Evolutionary conservation across 257 asterid genomes (phyloP).

Genomic region (Solanum neorickii): DNA sequence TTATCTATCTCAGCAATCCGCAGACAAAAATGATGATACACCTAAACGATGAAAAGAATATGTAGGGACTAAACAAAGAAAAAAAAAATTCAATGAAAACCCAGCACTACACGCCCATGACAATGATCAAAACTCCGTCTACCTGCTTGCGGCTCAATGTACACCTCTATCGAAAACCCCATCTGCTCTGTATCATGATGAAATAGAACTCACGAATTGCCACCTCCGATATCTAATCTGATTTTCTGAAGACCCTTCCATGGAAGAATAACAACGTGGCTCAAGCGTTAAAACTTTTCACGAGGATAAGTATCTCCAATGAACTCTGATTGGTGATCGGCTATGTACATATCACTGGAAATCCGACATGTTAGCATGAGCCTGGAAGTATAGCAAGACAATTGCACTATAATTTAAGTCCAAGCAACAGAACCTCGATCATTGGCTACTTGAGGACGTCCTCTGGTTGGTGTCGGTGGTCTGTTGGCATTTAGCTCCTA

Average conservation of each 20-base stretch:
- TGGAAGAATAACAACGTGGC: conserved; percentile 7
- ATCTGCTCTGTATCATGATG: conserved; percentile 6
- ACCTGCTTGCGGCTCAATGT: conserved; percentile 32
- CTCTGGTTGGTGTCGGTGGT: conserved; percentile 96
- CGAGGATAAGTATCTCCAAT: conserved; percentile 7
- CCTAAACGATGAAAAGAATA: conserved; percentile 19
- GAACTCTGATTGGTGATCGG: conserved; percentile 23
- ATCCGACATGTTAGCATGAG: conserved; percentile 47
- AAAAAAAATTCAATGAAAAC: conserved; percentile 5
- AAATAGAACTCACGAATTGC: background rate
- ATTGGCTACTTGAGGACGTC: conserved; percentile 81
- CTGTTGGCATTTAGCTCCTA: conserved; percentile 98
- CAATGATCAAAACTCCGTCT: conserved; percentile 12
- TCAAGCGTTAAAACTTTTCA: conserved; percentile 10
- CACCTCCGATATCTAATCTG: background rate
- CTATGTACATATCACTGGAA: conserved; percentile 61
- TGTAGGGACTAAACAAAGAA: conserved; percentile 5
- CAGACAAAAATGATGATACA: conserved; percentile 28
- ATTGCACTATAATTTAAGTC: conserved; percentile 48
- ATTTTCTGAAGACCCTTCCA: conserved; percentile 1
- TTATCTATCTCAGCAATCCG: conserved; percentile 23
- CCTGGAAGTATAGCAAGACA: conserved; percentile 28
- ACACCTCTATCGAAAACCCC: conserved; percentile 24
- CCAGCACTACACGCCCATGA: conserved; percentile 16
- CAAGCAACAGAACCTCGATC: conserved; percentile 97